These are phyloP conservation scores for Phytopythium kandeliae DNA, from an alignment of 352 stramenopile species.

Conservation along the genomic window DNA sequence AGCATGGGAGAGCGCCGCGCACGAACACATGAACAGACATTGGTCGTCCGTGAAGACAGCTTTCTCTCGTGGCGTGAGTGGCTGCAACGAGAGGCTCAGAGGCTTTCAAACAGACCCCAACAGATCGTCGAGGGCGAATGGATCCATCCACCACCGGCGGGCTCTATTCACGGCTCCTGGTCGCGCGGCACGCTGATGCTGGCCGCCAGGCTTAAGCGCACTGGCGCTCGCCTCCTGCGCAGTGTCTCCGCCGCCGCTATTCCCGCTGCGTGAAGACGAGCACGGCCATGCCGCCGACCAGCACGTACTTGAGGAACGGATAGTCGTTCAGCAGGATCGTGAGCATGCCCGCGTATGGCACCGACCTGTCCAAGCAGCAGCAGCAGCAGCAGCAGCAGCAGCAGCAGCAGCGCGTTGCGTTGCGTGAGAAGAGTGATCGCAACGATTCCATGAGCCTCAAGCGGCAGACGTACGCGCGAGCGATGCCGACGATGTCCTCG, in stretches of 20 bases:
- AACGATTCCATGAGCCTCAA: not conserved
- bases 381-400: conserved; percentile 11
- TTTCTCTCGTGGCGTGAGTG: too few relatives aligned
- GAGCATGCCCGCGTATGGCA: conserved; percentile 98
- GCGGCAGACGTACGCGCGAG: conserved; percentile 67
- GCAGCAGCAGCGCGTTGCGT: not conserved
- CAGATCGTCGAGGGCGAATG: not conserved
- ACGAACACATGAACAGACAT: too few relatives aligned
- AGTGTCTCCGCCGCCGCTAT: conserved; percentile 15
- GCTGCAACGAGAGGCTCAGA: too few relatives aligned
- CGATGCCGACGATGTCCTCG: conserved; percentile 97
- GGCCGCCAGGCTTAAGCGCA: not conserved
- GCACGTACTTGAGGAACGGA: conserved; percentile 92
- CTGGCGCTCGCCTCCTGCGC: not conserved
- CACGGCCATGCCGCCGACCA: conserved; percentile 74
- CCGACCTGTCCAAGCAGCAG: too few relatives aligned
- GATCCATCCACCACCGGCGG: not conserved
- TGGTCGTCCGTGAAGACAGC: too few relatives aligned
- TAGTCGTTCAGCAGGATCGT: conserved; percentile 99
- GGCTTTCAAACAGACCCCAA: not conserved
- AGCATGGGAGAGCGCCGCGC: not conserved
- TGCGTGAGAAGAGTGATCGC: not conserved
- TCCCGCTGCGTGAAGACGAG: conserved; percentile 81
- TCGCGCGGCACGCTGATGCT: not conserved
- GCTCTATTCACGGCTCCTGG: not conserved